These are phyloP conservation scores for Penicillium sp. DNA, from an alignment of 2,329 filamentous ascomycete species.

Conservation along the genomic window DNA sequence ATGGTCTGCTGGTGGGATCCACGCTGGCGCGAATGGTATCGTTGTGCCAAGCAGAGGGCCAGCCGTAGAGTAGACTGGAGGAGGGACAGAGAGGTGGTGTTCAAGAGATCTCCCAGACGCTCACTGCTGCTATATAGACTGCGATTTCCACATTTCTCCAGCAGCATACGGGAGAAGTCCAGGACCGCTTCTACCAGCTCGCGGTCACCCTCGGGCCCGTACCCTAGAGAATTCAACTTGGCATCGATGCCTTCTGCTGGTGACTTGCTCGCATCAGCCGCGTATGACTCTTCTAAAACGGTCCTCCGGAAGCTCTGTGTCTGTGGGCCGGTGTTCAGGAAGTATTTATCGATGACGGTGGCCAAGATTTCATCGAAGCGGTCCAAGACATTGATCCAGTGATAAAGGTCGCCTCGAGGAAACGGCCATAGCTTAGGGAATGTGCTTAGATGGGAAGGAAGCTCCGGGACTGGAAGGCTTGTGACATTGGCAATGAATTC, in stretches of 20 bases:
- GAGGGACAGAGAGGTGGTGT: slow-evolving; percentile 79
- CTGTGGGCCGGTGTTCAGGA: slow-evolving; percentile 77
- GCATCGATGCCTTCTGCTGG: slow-evolving; percentile 54
- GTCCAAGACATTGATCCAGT: slow-evolving; percentile 95
- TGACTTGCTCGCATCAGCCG: slow-evolving; percentile 61
- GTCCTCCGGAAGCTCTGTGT: slow-evolving; percentile 65
- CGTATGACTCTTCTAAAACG: slow-evolving; percentile 42
- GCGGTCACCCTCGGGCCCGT: slow-evolving; percentile 73
- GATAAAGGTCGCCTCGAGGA: slow-evolving; percentile 90
- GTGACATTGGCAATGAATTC: slow-evolving; percentile 74
- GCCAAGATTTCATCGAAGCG: slow-evolving; percentile 89
- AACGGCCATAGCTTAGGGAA: slow-evolving; percentile 95
- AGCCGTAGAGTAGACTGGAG: slow-evolving; percentile 77
- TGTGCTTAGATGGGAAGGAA: slow-evolving; percentile 72
- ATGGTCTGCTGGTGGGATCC: slow-evolving; percentile 70
- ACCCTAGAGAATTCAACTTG: slow-evolving; percentile 62
- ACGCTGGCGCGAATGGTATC: slow-evolving; percentile 87
- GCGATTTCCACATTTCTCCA: slow-evolving; percentile 94
- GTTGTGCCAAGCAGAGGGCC: slow-evolving; percentile 81
- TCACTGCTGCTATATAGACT: slow-evolving; percentile 94
- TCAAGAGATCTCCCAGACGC: slow-evolving; percentile 83
- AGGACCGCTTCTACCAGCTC: slow-evolving; percentile 77
- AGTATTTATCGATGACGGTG: slow-evolving; percentile 76
- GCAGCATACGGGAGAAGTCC: slow-evolving; percentile 79
- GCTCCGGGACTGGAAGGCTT: slow-evolving; percentile 64